phyloP scores from a whole-genome alignment of 1,284 basidiomycete species.

The Peniophora sp. region DNA sequence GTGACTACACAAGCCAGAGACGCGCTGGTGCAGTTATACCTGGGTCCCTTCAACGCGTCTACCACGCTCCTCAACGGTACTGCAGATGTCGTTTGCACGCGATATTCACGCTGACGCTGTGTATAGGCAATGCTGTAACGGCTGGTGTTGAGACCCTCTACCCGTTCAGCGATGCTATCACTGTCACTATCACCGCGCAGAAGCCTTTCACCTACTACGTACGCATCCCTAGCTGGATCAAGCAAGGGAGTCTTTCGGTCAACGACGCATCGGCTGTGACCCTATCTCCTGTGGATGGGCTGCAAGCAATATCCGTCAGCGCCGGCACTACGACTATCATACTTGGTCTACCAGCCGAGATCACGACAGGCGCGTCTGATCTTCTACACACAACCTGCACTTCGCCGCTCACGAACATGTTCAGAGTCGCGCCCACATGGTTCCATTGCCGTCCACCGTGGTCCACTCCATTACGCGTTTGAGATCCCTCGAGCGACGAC shows the following conservation, averaged over 20 bases:
- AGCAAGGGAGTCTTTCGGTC: conserved; percentile 38
- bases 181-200: conserved; percentile 38
- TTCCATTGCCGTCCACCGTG: conserved; percentile 47
- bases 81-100: conserved; percentile 15
- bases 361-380: conserved; percentile 32
- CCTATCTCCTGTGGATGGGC: conserved; percentile 36
- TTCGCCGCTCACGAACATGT: background rate
- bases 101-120: background rate
- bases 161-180: conserved; percentile 47
- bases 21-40: conserved; percentile 46
- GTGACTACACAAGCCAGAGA: conserved; percentile 38
- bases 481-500: conserved; percentile 36
- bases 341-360: conserved; percentile 39
- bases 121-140: conserved; percentile 35
- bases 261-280: conserved; percentile 29
- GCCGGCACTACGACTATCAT: conserved; percentile 39
- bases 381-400: background rate
- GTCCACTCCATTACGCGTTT: conserved; percentile 49
- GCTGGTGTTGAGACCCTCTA: conserved; percentile 44
- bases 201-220: conserved; percentile 46
- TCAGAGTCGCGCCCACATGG: conserved; percentile 43
- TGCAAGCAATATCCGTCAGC: conserved; percentile 34
- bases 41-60: conserved; percentile 45
- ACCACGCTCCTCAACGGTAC: conserved; percentile 32
- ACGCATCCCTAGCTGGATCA: conserved; percentile 50